Conservation (phyloP, 2,329 filamentous ascomycete genomes). For the Stachybotrys echinatus region DNA sequence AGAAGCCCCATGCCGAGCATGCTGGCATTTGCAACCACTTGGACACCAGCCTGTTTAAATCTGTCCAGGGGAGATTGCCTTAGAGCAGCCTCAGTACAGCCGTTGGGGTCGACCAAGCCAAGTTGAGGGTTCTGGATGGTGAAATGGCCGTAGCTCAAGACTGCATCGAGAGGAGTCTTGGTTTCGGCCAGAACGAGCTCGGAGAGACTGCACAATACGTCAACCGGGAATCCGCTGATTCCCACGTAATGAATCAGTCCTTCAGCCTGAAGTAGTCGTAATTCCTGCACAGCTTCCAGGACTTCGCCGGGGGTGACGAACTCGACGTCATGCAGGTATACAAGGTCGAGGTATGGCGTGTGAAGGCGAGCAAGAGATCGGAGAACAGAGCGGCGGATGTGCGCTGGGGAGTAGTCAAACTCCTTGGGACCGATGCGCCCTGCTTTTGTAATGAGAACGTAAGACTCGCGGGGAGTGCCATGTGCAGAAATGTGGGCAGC, state of each 20-base stretch:
- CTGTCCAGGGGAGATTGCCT: not conserved
- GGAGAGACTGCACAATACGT: not conserved
- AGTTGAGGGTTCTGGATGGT: constrained; percentile 1
- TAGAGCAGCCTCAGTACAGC: not conserved
- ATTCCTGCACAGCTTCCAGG: not conserved
- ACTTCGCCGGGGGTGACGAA: constrained; percentile 1
- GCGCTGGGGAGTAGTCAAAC: constrained; percentile 3
- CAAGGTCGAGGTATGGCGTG: constrained; percentile 4
- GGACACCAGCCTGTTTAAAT: not conserved
- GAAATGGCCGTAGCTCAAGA: constrained; percentile 1
- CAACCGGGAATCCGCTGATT: not conserved
- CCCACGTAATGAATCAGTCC: not conserved
- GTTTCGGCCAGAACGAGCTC: constrained; percentile 1
- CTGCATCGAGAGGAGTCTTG: not conserved
- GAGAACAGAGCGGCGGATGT: constrained; percentile 1
- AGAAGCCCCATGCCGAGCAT: constrained; percentile 2
- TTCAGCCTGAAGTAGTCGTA: not conserved
- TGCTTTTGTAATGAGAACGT: constrained; percentile 4
- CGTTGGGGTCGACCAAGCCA: not conserved
- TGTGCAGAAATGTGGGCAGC: not conserved
- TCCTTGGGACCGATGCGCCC: constrained; percentile 1
- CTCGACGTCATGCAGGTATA: constrained; percentile 4
- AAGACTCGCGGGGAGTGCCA: constrained; percentile 1
- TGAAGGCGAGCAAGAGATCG: constrained; percentile 1
- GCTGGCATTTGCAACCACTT: not conserved